phyloP scores from a whole-genome alignment of 192 early-diverging fungal species.

The Polychytrium aggregatum region DNA sequence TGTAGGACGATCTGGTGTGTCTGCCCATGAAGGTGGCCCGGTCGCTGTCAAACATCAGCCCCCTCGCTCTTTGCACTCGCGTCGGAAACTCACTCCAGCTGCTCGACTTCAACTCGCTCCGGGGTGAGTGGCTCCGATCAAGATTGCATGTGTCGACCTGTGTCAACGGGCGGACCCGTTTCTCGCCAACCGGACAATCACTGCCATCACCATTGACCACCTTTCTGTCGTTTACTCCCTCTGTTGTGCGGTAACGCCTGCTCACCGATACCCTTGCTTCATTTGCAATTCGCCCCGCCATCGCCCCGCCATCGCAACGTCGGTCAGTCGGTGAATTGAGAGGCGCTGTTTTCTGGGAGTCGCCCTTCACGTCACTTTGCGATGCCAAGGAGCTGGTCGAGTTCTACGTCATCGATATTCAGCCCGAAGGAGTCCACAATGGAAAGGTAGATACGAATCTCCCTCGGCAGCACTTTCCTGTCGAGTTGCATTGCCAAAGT shows the following conservation, averaged over 20 bases:
- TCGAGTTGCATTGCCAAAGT: no score
- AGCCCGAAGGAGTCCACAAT: conserved; percentile 60
- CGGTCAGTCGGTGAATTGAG: conserved; percentile 57
- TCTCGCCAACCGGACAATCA: no score
- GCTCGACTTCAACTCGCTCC: conserved; percentile 80
- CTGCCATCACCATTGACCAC: no score
- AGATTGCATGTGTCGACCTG: not conserved
- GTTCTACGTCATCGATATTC: conserved; percentile 92
- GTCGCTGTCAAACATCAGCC: conserved; percentile 71
- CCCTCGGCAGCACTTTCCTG: no score
- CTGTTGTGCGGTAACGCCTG: no score
- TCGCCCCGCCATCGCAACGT: no score
- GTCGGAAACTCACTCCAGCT: conserved; percentile 78
- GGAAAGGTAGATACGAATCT: conserved; percentile 32
- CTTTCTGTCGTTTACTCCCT: not conserved
- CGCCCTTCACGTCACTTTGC: conserved; percentile 63
- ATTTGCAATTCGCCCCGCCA: no score
- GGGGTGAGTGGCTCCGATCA: conserved; percentile 13
- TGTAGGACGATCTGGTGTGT: conserved; percentile 76
- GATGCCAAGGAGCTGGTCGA: conserved; percentile 73
- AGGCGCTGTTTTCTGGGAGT: conserved; percentile 70
- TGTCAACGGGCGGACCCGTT: no score
- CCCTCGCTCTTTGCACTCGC: conserved; percentile 70
- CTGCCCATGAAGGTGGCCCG: conserved; percentile 79
- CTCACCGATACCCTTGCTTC: no score